Base-by-base conservation (phyloP, 176 grass and related monocot genomes). In the Areca catechu region DNA sequence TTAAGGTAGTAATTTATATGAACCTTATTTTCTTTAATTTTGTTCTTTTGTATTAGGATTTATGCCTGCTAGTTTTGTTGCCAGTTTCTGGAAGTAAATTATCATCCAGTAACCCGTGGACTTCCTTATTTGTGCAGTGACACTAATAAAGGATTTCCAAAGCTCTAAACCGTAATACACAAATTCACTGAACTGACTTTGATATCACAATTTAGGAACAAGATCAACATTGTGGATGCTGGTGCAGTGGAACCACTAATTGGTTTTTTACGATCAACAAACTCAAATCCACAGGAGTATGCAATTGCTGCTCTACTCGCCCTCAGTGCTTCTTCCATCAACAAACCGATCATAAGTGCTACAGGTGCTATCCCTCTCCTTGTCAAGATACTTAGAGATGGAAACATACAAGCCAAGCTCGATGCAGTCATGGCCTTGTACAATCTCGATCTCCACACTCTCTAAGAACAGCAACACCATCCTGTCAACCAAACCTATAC, bases 191-290 rank as follows among this genome's bases (percentile, higher is more conserved):
- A 50, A 1, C 6, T 66, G 49, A 22, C 22, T 23, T 15, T 53
- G 50, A 19, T 17, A 14, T 54, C 24, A 19, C 27, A 15, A 28
- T 53, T 53, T 19, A 53, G 63, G 23, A 66, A 54, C 63, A 54
- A 66, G 63, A 66, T 53, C 50, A 66, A 25, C 17, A 66, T 66
- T 20, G 63, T 66, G 50, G 50, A 66, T 29, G 63, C 63, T 53
- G 63, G 63, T 18, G 63, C 63, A 4, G 22, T 66, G 16, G 49
- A 29, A 53, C 23, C 23, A 37, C 7, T 68, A 12, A 22, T 19
- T 12, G n/a, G 23, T 52, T 53, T 66, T 49, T 66, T 66, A 16
- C 22, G 52, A 19, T 66, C 63, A 3, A 53, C 50, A 20, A 54
- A 34, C 53, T 18, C 50, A 53, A 22, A 53, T 66, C 52, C 56